Evolutionary conservation across 352 stramenopile genomes (phyloP).

Genomic region (Aphanomyces euteiches): DNA sequence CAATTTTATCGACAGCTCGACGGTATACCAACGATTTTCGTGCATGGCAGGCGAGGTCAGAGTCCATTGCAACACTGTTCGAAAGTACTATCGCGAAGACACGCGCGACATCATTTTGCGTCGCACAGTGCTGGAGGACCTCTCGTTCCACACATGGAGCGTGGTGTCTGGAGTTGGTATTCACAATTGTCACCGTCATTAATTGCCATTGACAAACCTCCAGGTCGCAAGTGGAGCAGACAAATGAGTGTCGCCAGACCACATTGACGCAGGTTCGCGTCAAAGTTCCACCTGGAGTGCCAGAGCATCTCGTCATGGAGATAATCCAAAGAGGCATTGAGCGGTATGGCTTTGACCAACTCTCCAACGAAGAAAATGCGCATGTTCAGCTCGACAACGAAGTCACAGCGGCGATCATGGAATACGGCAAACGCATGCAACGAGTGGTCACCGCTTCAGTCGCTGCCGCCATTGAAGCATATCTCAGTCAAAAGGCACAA

Average conservation of each 20-base stretch:
- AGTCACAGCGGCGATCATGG: conserved; percentile 3
- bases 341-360: not conserved
- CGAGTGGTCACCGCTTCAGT: not conserved
- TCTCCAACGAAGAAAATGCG: not conserved
- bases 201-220: not conserved
- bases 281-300: not conserved
- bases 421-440: conserved; percentile 6
- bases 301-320: not conserved
- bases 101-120: conserved; percentile 1
- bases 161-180: not conserved
- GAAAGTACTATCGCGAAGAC: not conserved
- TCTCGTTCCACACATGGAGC: not conserved
- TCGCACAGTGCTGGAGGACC: conserved; percentile 6
- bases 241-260: conserved; percentile 6
- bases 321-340: not conserved
- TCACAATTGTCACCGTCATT: too few relatives aligned
- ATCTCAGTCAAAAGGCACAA: not conserved
- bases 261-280: not conserved
- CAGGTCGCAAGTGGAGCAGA: conserved; percentile 1
- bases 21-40: conserved; percentile 10
- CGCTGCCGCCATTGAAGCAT: not conserved
- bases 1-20: conserved; percentile 11
- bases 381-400: not conserved
- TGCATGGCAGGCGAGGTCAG: not conserved
- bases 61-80: conserved; percentile 15